phyloP scores from a whole-genome alignment of 257 asterid genomes.

The Solanum paucissectum region DNA sequence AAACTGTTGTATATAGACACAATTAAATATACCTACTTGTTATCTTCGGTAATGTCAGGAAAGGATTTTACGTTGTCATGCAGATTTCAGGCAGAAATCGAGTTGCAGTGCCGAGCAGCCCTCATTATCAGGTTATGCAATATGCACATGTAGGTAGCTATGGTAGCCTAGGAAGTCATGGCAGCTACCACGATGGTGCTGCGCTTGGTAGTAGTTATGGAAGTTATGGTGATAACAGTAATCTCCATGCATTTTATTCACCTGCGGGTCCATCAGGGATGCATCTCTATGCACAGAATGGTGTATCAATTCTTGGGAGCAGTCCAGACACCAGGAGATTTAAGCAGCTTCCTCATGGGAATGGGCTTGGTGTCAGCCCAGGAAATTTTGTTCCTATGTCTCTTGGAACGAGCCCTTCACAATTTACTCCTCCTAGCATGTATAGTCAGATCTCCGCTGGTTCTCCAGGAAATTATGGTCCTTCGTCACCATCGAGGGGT shows the following conservation, averaged over 20 bases:
- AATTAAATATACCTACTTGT: conserved; percentile 5
- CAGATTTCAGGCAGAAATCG: conserved; percentile 71
- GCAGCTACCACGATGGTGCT: conserved; percentile 78
- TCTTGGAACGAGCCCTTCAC: conserved; percentile 98
- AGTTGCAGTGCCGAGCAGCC: conserved; percentile 59
- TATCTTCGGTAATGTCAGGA: background rate
- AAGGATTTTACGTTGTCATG: conserved; percentile 12
- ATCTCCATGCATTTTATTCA: conserved; percentile 77
- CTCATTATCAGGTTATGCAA: conserved; percentile 65
- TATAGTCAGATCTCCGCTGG: conserved; percentile 61
- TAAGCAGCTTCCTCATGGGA: conserved; percentile 57
- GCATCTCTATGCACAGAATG: conserved; percentile 62
- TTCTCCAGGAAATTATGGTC: conserved; percentile 95
- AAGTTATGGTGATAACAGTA: conserved; percentile 81
- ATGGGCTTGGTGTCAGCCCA: conserved; percentile 88
- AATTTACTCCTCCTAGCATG: conserved; percentile 85
- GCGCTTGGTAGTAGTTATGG: conserved; percentile 90
- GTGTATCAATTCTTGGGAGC: conserved; percentile 60
- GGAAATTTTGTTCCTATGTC: conserved; percentile 87
- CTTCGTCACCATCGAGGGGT: conserved; percentile 90
- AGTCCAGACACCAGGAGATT: conserved; percentile 90
- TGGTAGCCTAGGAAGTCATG: conserved; percentile 97
- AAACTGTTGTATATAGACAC: background rate
- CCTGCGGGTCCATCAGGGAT: conserved; percentile 88
- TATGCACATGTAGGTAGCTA: conserved; percentile 82